These are phyloP conservation scores for Eutrema japonicum DNA, from an alignment of 345 rosid species.

Conservation along the genomic window DNA sequence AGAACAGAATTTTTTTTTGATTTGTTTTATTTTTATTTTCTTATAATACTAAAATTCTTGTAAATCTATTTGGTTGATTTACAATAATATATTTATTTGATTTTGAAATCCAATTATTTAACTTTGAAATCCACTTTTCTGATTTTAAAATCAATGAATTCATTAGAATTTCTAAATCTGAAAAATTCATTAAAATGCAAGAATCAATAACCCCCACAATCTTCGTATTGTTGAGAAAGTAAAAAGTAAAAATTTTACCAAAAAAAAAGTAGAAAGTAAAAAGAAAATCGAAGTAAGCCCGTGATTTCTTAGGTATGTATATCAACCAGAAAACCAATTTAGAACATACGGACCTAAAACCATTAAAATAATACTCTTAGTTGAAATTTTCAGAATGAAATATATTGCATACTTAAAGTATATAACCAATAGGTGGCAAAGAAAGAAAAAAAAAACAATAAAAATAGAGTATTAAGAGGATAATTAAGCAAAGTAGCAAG, in stretches of 20 bases:
- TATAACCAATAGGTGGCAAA: constrained; percentile 28
- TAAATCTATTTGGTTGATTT: too few species aligned
- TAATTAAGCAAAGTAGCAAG: constrained; percentile 1
- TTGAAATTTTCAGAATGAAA: constrained; percentile 13
- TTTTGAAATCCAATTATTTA: too few species aligned
- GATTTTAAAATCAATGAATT: too few species aligned
- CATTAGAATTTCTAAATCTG: too few species aligned
- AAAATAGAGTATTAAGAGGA: not conserved
- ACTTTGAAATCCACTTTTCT: too few species aligned
- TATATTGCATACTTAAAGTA: not conserved
- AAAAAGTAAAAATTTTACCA: not conserved
- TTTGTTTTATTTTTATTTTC: too few species aligned
- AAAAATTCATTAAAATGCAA: too few species aligned
- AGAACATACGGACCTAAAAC: constrained; percentile 1
- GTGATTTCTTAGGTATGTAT: not conserved
- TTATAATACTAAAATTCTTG: too few species aligned
- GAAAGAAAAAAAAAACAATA: not conserved
- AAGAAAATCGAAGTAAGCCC: constrained; percentile 9
- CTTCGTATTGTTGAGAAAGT: not conserved
- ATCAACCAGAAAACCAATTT: not conserved
- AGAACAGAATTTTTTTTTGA: too few species aligned
- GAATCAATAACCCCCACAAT: too few species aligned
- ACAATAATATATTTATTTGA: too few species aligned
- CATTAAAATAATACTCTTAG: not conserved
- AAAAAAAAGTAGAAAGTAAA: not conserved